Evolutionary conservation across 108 stramenopile species (phyloP), one percentile per base, ranked within the genome.

Genomic region (Aureococcus anophagefferens): DNA sequence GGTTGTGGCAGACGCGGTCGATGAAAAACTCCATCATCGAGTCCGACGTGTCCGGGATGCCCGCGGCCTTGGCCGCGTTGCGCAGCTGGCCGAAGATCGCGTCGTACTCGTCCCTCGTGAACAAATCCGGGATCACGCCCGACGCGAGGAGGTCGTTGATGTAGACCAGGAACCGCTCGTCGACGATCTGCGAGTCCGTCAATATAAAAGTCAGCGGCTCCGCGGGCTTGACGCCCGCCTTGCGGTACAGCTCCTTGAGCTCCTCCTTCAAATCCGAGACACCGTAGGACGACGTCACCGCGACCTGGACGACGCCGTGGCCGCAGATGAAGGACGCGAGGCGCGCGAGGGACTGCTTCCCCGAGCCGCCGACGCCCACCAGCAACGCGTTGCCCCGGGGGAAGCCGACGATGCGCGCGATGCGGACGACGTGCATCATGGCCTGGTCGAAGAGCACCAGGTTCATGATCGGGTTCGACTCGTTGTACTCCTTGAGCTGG

Each of bases 81-180:
- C 67, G 18, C 28, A 81, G 33, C 21, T 34, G 16, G 32, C 63
- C 72, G 59, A 84, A 74, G 67, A 84, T 79, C 35, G 62, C 70
- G 63, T 84, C 83, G n/a, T 75, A 44, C 40, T 84, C 83, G 51
- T 84, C 83, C 36, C 63, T 25, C n/a, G 69, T 13, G 68, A 77
- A 84, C 73, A 84, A 46, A 30, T 79, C 83, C 18, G 83, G 80
- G 34, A 84, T 77, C 30, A 65, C 33, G 13, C 83, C 83, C 16
- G 74, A 72, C n/a, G 75, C 66, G n/a, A 84, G 71, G 3, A 84
- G 30, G 63, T 84, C 78, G 63, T 84, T 84, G 25, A 84, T 30
- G 71, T 76, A 78, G 31, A 85, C 83, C 64, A 87, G 67, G 72
- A 87, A 85, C 36, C 72, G 67, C 74, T 87, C 86, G 70, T 87